Base-by-base conservation (phyloP, 1,284 basidiomycete species). In the Inonotus hispidus region DNA sequence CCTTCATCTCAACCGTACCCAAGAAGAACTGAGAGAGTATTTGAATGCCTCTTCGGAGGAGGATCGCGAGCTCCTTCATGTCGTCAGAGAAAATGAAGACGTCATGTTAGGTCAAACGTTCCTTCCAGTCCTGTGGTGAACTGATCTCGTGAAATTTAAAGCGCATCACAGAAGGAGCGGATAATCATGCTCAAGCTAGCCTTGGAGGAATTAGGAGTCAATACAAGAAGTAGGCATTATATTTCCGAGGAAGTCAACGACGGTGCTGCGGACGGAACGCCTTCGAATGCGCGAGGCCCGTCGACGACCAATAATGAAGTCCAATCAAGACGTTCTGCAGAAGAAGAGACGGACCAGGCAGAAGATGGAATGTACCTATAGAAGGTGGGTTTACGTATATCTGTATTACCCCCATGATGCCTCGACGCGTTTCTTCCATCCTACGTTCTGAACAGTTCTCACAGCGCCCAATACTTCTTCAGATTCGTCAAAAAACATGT, bases 81-180 rank as follows among this genome's bases (percentile, higher is more conserved):
- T 50, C 13, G 10, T 64, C n/a, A 43, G 14, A 32, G 63, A 64
- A 52, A 64, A 64, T 37, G 50, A 64, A 3, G 59, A 29, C 16
- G 63, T 61, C 7, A 64, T 64, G 63, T 64, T 39, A 29, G 62
- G 21, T 32, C n/a, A n/a, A n/a, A 16, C 4, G 11, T 49, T 53
- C 7, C 41, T n/a, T 5, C 3, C 2, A 2, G n/a, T n/a, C 19
- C n/a, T n/a, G n/a, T 43, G 7, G 8, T 1, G 7, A n/a, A 21
- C 16, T 21, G 41, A 21, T 4, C 29, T 54, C 16, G 8, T 13
- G n/a, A n/a, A 4, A 32, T 45, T 38, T 21, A 14, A 16, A 64
- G 63, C 25, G 59, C 55, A 8, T 60, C 63, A 14, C 63, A 64
- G 55, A 56, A 47, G 27, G 63, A 64, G 35, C 43, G 63, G 35